A percentile compares a stretch with the other conserved stretches of the same genome.
These are phyloP conservation scores for Euphorbia celastroides DNA, from an alignment of 441 rosid genomes.

Conservation along the genomic window DNA sequence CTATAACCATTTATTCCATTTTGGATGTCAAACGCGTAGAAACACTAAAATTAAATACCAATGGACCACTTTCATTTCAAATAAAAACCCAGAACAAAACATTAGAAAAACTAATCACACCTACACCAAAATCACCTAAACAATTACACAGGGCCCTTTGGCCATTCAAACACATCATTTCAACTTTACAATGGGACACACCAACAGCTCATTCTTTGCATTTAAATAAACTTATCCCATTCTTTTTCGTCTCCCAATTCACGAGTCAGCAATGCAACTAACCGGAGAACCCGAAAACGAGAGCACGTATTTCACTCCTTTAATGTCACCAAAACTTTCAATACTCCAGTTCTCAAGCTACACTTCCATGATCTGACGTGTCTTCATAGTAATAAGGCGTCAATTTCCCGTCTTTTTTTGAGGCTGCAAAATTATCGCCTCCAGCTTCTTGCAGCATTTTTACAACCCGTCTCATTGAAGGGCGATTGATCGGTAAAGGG, in stretches of 20 bases:
- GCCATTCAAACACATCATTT: no score
- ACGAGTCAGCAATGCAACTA: background rate
- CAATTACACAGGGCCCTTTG: background rate
- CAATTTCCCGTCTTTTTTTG: constrained; percentile 65
- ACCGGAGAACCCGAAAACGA: constrained; percentile 1
- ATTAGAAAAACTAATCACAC: background rate
- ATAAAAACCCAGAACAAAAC: background rate
- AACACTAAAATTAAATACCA: no score
- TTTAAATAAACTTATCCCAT: no score
- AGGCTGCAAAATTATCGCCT: constrained; percentile 25
- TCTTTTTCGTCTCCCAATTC: background rate
- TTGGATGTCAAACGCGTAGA: no score
- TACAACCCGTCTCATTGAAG: constrained; percentile 88
- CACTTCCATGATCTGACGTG: constrained; percentile 67
- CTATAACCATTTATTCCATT: no score
- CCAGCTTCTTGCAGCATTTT: constrained; percentile 78
- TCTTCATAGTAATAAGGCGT: constrained; percentile 83
- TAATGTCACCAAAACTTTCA: background rate
- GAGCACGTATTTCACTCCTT: background rate
- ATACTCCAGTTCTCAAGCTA: constrained; percentile 35
- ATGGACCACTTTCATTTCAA: background rate
- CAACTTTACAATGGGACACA: background rate
- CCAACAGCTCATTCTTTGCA: no score
- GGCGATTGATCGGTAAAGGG: constrained; percentile 88
- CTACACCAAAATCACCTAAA: background rate